phyloP scores from a whole-genome alignment of 768 basidiomycete genomes.

The Hericium alpestre region DNA sequence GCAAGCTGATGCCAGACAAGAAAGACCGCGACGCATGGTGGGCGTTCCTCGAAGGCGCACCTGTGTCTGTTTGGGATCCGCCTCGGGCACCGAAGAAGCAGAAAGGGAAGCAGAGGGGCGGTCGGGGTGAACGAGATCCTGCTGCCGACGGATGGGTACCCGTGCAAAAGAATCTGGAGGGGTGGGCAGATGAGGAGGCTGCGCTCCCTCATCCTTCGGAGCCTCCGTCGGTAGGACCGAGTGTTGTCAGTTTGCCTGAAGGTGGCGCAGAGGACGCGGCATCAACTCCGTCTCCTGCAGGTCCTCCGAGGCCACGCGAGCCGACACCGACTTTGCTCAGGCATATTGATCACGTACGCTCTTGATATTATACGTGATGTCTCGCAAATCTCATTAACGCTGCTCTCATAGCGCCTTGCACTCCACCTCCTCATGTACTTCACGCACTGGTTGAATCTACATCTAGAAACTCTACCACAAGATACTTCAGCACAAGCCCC shows the following conservation, averaged over 20 bases:
- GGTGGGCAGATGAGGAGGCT: no score
- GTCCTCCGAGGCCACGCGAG: background rate
- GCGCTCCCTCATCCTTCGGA: no score
- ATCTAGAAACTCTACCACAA: slow-evolving; percentile 28
- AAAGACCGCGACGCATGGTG: slow-evolving; percentile 73
- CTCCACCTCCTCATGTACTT: slow-evolving; percentile 79
- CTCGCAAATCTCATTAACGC: background rate
- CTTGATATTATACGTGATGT: background rate
- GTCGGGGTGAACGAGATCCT: slow-evolving; percentile 3
- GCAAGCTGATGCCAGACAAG: slow-evolving; percentile 51
- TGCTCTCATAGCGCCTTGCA: slow-evolving; percentile 43
- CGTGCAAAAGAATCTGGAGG: background rate
- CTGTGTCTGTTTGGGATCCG: slow-evolving; percentile 59
- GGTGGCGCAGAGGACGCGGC: background rate
- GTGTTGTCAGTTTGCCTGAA: no score
- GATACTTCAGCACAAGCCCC: no score
- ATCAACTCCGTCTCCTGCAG: background rate
- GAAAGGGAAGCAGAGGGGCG: slow-evolving; percentile 9
- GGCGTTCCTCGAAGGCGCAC: slow-evolving; percentile 60
- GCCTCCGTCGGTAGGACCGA: no score
- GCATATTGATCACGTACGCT: slow-evolving; percentile 56
- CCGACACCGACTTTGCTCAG: background rate
- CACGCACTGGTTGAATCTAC: slow-evolving; percentile 64
- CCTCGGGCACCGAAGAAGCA: slow-evolving; percentile 28
- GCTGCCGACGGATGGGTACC: slow-evolving; percentile 1